A percentile compares a stretch with the other conserved stretches of the same genome.
Conservation (phyloP, 371 early-diverging fungal species). For the Mortierella sp. region DNA sequence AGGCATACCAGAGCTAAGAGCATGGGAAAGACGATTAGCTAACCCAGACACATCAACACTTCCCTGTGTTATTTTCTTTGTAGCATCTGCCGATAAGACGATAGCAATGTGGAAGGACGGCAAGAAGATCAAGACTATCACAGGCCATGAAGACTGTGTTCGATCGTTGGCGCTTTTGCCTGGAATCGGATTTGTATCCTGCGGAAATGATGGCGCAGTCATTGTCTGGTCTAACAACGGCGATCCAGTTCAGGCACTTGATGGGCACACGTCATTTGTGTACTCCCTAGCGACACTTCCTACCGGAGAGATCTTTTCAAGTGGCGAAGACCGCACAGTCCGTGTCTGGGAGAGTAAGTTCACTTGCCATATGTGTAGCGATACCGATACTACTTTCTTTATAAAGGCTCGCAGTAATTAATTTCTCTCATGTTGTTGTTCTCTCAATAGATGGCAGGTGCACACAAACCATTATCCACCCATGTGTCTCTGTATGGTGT, state of each 20-base stretch:
- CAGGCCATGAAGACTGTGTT: conserved; percentile 95
- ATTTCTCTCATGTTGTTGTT: not conserved
- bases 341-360: conserved; percentile 87
- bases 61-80: not conserved
- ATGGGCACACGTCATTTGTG: conserved; percentile 95
- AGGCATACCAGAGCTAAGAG: not conserved
- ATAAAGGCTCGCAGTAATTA: not conserved
- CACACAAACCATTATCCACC: conserved; percentile 88
- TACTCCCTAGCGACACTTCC: conserved; percentile 83
- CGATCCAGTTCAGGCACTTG: conserved; percentile 79
- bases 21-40: not conserved
- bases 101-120: conserved; percentile 92
- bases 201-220: conserved; percentile 91
- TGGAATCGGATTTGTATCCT: conserved; percentile 84
- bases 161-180: conserved; percentile 80
- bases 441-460: conserved; percentile 66
- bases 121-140: conserved; percentile 72
- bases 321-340: conserved; percentile 95
- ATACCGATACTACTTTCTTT: too few species aligned
- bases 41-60: not conserved
- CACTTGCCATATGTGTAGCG: not conserved
- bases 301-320: conserved; percentile 86
- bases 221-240: conserved; percentile 88
- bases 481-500: conserved; percentile 94
- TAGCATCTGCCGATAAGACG: conserved; percentile 94